Base-by-base conservation (phyloP, 2,329 filamentous ascomycete genomes). In the Claviceps sorghi region DNA sequence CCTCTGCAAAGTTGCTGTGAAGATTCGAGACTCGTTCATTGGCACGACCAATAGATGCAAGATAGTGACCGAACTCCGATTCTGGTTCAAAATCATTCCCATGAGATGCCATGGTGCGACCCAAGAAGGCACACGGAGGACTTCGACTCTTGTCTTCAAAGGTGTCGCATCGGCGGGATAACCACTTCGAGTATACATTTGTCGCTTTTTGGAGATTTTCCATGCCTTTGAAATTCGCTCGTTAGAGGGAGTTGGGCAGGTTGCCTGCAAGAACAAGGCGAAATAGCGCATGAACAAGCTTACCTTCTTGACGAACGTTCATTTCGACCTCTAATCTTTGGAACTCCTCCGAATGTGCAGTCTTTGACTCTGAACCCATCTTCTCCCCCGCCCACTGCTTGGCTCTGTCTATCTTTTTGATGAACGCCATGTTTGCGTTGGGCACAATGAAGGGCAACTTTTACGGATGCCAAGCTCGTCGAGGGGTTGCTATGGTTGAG, bases 321-420 rank as follows among this genome's bases (percentile, higher is more conserved):
- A 97, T 97, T 71, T 97, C 91, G 52, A 80, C 75, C 71, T 97
- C 90, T 61, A 97, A 72, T 55, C 80, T 79, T 71, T 87, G 94
- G 78, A 97, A 97, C 63, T 96, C 86, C 50, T 97, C 89, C 0
- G 88, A 86, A 57, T 88, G 82, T 65, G 77, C 81, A 10, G 91
- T 96, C 72, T 89, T 93, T 70, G 83, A 79, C 70, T 96, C 90
- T 58, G 80, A 81, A 61, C 91, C 91, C 87, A 97, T 95, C 71
- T 90, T 88, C 73, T 97, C 91, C 60, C 88, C 88, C 40, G 90
- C 88, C 91, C 91, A 97, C 84, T 97, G 91, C 74, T 91, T 94
- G 75, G 95, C 84, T 64, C 91, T 85, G 71, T 90, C 91, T 66
- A 97, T 82, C 67, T 94, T 95, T 76, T 95, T 95, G 70, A 73